phyloP scores from a whole-genome alignment of 768 basidiomycete genomes.

The Pleurotus tuoliensis region DNA sequence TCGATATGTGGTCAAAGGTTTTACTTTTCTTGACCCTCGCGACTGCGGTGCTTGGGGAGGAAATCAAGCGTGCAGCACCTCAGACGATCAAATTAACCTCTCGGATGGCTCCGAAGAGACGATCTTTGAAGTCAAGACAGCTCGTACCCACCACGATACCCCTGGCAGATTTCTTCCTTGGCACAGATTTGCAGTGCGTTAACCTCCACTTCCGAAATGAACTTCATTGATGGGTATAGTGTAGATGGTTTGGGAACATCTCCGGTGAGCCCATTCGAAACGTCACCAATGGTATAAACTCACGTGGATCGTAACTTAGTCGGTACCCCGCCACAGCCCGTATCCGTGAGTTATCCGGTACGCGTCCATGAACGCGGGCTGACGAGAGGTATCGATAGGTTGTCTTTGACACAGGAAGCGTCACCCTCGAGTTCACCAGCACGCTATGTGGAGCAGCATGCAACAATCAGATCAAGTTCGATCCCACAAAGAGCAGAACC shows the following conservation, averaged over 20 bases:
- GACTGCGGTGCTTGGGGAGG: neutral
- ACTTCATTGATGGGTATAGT: neutral
- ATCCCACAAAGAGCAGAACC: slow-evolving; percentile 45
- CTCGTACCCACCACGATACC: slow-evolving; percentile 38
- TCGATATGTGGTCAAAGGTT: neutral
- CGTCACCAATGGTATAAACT: slow-evolving; percentile 1
- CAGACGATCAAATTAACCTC: slow-evolving; percentile 29
- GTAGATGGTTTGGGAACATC: slow-evolving; percentile 51
- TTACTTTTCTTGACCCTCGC: neutral
- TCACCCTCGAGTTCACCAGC: slow-evolving; percentile 44
- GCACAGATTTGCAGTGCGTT: slow-evolving; percentile 54
- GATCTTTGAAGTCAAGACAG: slow-evolving; percentile 28
- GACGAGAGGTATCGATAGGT: slow-evolving; percentile 26
- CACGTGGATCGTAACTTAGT: slow-evolving; percentile 22
- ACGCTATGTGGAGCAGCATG: slow-evolving; percentile 45
- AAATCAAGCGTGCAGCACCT: slow-evolving; percentile 9
- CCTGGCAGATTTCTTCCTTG: slow-evolving; percentile 48
- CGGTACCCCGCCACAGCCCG: slow-evolving; percentile 49
- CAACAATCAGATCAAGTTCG: slow-evolving; percentile 40
- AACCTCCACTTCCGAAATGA: neutral
- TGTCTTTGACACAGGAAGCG: slow-evolving; percentile 57
- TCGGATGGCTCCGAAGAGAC: slow-evolving; percentile 17
- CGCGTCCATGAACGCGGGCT: too few relatives aligned
- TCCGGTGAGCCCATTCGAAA: slow-evolving; percentile 25
- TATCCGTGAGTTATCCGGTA: slow-evolving; percentile 25